Base-by-base conservation (phyloP, 2,329 filamentous ascomycete species). In the Botrytis sinoallii region DNA sequence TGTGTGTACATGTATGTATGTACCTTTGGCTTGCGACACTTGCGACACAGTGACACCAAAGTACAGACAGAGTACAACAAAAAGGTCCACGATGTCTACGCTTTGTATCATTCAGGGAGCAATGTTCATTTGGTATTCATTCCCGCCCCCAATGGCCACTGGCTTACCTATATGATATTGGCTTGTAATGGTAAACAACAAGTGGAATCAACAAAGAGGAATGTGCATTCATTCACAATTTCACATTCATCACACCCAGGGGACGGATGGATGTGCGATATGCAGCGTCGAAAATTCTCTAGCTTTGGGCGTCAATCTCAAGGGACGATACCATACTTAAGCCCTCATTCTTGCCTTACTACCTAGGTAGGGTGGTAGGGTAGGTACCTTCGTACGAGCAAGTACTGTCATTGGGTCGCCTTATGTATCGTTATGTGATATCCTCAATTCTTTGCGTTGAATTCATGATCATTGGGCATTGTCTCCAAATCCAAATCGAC, bases 241-340 rank as follows among this genome's bases (percentile, higher is more conserved):
- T 44, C 42, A 1, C 42, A 44, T 44, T 46, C 44, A 35, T 20
- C 29, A 35, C 57, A 10, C 40, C 32, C 4, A 12, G 22, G 48
- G 44, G 16, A 46, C 20, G 18, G 12, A 46, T 18, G 44, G 44
- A 44, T 25, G 44, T 14, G 12, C 10, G 40, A 44, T 14, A 42
- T 25, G 29, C 18, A 14, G 42, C 40, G 44, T 59, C 44, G 38
- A 59, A 32, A 69, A 40, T 52, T 67, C 29, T 48, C 64, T 48
- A 52, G 64, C 64, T 32, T 67, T 67, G 64, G 64, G 64, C 64
- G 46, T 67, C 64, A 67, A 67, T 67, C n/a, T 52, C 64, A 52
- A 48, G 16, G 44, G 32, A 25, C 9, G 57, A 25, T 32, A 32
- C 32, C 38, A 2, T 5, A n/a, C 48, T 52, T 10, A 25, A 48